Base-by-base conservation (phyloP, 371 early-diverging fungal genomes). In the Lichtheimia corymbifera region DNA sequence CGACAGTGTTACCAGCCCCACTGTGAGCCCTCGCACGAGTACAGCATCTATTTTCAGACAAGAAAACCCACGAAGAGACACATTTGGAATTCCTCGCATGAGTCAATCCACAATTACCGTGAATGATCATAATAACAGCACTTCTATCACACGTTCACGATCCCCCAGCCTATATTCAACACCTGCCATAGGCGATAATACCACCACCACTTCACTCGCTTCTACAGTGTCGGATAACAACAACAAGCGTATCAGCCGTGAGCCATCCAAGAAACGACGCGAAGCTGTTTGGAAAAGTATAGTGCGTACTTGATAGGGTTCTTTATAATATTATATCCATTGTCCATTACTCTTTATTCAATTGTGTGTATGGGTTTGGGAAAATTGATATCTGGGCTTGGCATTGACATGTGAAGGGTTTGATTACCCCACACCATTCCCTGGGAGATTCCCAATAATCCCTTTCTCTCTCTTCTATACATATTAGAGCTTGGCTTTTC, bases 291-390 rank as follows among this genome's bases (percentile, higher is more conserved):
- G 62, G 62, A 62, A 62, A 62, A 62, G 62, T 47, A 62, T 62
- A n/a, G 56, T 62, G 13, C 62, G 50, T 25, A 55, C 28, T 14
- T 62, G 24, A 40, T 47, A 25, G 42, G 18, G 18, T 42, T 53
- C 4, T 35, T 14, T 78, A 50, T 13, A n/a, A 35, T 17, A 84
- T 74, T 12, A 76, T 77, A 18, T 70, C n/a, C 47, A 22, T 22
- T 22, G 22, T 22, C 2, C 22, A 22, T 22, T 47, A 47, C 14
- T 47, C 22, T 17, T 17, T 22, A 47, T 35, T 35, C 35, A 4
- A 35, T 35, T 35, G 35, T 35, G 11, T 35, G 35, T 35, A 28
- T 28, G 28, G 5, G 35, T 35, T 35, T 35, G 35, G 35, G 35
- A 35, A 35, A 35, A 35, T 35, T 6, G 11, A 0, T 35, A 9